A percentile compares a stretch with the other conserved stretches of the same genome.
Evolutionary conservation across 139 green algal genomes (phyloP).

Genomic region (Tetradesmus obliquus): DNA sequence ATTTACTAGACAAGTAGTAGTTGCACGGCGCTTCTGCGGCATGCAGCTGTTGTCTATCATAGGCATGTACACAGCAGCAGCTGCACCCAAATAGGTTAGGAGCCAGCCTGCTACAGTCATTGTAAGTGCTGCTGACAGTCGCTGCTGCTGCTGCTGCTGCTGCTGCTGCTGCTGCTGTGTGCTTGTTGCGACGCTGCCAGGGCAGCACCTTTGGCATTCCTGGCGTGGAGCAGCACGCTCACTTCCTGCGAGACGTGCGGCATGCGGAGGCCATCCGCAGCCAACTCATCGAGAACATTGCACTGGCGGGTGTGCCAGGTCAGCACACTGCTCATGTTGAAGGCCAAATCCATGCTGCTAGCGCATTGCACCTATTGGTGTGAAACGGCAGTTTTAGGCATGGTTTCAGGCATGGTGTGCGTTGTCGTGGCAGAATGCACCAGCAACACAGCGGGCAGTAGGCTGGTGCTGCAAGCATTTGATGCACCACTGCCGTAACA

Average conservation of each 20-base stretch:
- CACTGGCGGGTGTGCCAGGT: conserved; percentile 72
- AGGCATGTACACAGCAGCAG: neutral
- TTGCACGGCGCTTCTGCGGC: neutral
- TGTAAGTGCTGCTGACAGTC: neutral
- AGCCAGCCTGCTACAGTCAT: no score
- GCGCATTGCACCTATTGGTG: neutral
- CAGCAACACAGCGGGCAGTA: no score
- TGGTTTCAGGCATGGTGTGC: no score
- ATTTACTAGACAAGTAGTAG: neutral
- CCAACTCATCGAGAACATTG: conserved; percentile 80
- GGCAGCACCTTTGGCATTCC: conserved; percentile 91
- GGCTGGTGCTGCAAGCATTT: no score
- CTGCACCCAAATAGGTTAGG: neutral
- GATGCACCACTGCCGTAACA: no score
- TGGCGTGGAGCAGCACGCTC: conserved; percentile 83
- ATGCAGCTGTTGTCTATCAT: neutral
- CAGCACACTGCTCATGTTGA: conserved; percentile 31
- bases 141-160: neutral
- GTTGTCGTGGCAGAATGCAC: no score
- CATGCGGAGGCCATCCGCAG: conserved; percentile 70
- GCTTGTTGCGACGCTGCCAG: conserved; percentile 45
- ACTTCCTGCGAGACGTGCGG: conserved; percentile 80
- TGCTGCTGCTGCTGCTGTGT: neutral
- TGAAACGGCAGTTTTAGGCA: neutral
- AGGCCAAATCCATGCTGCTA: neutral